phyloP scores from a whole-genome alignment of 1,284 basidiomycete genomes.

The Erythrobasidium hasegawianum region DNA sequence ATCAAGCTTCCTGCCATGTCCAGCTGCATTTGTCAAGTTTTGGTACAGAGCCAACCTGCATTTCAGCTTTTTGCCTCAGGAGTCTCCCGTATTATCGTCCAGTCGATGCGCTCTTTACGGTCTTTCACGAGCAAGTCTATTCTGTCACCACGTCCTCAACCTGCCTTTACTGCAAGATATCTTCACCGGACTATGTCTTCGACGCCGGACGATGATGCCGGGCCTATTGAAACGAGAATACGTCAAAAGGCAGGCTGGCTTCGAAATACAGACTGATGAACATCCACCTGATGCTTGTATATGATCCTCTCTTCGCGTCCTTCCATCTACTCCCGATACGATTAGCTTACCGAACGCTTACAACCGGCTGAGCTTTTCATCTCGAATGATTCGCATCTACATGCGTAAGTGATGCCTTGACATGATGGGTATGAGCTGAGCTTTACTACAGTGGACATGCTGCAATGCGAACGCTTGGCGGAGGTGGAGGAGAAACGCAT shows the following conservation, averaged over 20 bases:
- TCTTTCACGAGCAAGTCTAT: no score
- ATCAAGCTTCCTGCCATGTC: no score
- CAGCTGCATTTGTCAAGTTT: no score
- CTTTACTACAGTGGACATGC: constrained; percentile 37
- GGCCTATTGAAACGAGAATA: constrained; percentile 25
- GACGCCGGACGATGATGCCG: neutral
- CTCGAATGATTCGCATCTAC: constrained; percentile 42
- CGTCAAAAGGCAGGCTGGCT: constrained; percentile 10
- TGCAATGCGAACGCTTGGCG: constrained; percentile 42
- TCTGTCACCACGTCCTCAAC: no score
- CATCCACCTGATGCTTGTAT: neutral
- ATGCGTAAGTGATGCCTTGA: constrained; percentile 17
- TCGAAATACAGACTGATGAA: neutral
- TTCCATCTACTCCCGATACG: neutral
- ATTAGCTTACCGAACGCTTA: constrained; percentile 37
- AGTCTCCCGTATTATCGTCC: no score
- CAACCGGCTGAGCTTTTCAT: constrained; percentile 37
- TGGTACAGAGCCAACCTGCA: no score
- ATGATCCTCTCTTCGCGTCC: neutral
- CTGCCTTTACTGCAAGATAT: no score
- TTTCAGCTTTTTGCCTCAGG: no score
- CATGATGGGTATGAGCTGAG: neutral
- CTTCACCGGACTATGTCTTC: neutral
- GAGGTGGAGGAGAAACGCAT: constrained; percentile 42
- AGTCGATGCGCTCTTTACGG: no score